These are phyloP conservation scores for Syzygium grande DNA, from an alignment of 345 rosid species.

Conservation along the genomic window DNA sequence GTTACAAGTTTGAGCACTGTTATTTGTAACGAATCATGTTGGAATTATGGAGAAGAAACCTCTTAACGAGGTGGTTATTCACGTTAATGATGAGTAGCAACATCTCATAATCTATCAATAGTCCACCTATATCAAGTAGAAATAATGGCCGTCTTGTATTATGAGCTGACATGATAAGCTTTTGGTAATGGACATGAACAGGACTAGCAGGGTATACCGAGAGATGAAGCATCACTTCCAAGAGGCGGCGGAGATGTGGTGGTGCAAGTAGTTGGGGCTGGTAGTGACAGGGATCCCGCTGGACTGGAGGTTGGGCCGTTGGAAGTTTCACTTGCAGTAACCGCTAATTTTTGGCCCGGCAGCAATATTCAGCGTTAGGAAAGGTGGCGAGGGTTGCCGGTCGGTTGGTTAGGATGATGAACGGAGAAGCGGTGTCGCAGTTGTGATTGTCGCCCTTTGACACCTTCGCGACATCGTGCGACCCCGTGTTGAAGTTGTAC, in stretches of 20 bases:
- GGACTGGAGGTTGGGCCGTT: not conserved
- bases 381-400: not conserved
- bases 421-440: not conserved
- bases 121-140: not conserved
- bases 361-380: conserved; percentile 14
- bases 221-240: not conserved
- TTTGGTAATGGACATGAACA: not conserved
- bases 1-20: too few species aligned
- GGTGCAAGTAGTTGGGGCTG: not conserved
- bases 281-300: not conserved
- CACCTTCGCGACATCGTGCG: accelerated
- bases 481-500: accelerated
- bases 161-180: not conserved
- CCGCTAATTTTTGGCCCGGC: conserved; percentile 10
- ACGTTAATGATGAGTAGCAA: not conserved
- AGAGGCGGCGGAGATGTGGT: not conserved
- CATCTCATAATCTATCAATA: not conserved
- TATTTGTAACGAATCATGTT: too few species aligned
- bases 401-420: not conserved
- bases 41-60: too few species aligned
- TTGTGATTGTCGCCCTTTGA: accelerated
- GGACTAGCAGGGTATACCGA: not conserved
- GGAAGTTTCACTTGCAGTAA: not conserved
- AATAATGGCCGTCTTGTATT: not conserved
- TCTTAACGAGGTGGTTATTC: too few species aligned